Percentiles rank a stretch among this genome's conserved stretches.
Conservation (phyloP, 164 flowering plant species). For the Macadamia integrifolia region DNA sequence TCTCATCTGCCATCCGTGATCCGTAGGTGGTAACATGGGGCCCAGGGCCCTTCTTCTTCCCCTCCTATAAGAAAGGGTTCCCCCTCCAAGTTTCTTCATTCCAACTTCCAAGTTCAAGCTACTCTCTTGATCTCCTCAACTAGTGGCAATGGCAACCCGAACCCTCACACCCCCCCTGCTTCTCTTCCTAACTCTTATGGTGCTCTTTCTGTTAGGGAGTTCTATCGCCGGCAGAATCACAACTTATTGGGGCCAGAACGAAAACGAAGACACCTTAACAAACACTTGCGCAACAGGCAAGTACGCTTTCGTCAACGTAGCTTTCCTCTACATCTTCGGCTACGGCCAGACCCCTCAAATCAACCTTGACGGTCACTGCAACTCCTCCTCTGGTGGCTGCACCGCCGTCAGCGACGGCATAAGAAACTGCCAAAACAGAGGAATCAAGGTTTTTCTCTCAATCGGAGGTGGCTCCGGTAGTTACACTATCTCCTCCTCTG, state of each 20-base stretch:
- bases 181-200: not conserved
- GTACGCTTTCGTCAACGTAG: slow-evolving; percentile 14
- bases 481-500: slow-evolving; percentile 36
- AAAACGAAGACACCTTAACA: slow-evolving; percentile 17
- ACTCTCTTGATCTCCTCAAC: too few species aligned
- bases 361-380: slow-evolving; percentile 21
- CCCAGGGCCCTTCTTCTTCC: too few species aligned
- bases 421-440: slow-evolving; percentile 27
- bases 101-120: too few species aligned
- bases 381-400: slow-evolving; percentile 34
- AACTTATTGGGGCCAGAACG: slow-evolving; percentile 25
- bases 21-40: too few species aligned
- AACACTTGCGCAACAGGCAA: slow-evolving; percentile 16
- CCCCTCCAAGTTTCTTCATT: too few species aligned
- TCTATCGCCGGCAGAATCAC: slow-evolving; percentile 10
- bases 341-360: slow-evolving; percentile 17
- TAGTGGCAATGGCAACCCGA: not conserved
- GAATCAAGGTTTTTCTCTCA: slow-evolving; percentile 45
- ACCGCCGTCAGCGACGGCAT: slow-evolving; percentile 13
- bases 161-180: not conserved
- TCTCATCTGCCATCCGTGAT: too few species aligned
- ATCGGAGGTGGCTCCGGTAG: slow-evolving; percentile 43
- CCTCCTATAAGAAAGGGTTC: too few species aligned
- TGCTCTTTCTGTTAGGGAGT: not conserved
- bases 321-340: slow-evolving; percentile 23